Base-by-base conservation (phyloP, 2,329 filamentous ascomycete species). In the Ceratocystis lukuohia region DNA sequence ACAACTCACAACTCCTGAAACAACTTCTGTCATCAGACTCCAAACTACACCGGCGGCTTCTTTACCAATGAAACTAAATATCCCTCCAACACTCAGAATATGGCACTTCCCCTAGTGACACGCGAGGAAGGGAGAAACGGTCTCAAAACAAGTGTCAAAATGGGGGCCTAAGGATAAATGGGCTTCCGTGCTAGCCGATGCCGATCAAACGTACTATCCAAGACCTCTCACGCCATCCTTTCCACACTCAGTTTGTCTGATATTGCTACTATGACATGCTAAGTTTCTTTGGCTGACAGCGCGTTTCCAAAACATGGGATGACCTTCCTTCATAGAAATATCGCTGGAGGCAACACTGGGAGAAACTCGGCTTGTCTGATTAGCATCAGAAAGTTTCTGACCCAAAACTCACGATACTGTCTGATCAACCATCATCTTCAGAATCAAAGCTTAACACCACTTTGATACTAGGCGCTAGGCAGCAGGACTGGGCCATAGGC, bases 111-210 rank as follows among this genome's bases (percentile, higher is more conserved):
- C 3, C 22, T 22, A 25, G 28, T 3, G 15, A 10, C 28, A 37
- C 10, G 10, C 10, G 37, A 41, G 37, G 12, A 17, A 33, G 28
- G 17, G 28, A 59, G 28, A 30, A 17, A 37, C n/a, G 2, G 53
- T 59, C 53, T 37, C 53, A 37, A n/a, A 12, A n/a, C 53, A 41
- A 59, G 53, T 59, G 28, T 59, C 53, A 59, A 59, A 30, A 33
- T 17, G 22, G 53, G 53, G n/a, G 22, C 28, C 12, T 12, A 41
- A 4, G 37, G 37, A 41, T 5, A 33, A 37, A 30, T 37, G 28
- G 53, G 20, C 8, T 53, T 53, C 48, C 5, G 20, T 53, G 53
- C 8, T 37, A 59, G 53, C 53, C 53, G 53, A 59, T 17, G 53
- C 22, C 53, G 53, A 59, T 59, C 53, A 59, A 59, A 59, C 53